phyloP scores from a whole-genome alignment of 192 early-diverging fungal genomes.

The Podila verticillata region DNA sequence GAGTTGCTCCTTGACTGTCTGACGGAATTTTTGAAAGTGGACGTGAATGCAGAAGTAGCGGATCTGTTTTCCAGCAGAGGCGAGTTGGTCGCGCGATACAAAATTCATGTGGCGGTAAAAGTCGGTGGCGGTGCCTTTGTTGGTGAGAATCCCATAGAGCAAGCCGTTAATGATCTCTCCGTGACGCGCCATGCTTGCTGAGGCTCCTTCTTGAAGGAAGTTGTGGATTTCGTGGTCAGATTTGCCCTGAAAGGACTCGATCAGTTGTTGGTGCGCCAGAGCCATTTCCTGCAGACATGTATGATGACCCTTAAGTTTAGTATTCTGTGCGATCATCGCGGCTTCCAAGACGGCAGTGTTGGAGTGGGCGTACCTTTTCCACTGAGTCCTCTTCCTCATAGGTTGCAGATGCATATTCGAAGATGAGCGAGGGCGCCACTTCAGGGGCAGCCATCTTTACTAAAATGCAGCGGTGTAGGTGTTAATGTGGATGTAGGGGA shows the following conservation, averaged over 20 bases:
- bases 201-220: conserved; percentile 64
- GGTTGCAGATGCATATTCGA: conserved; percentile 30
- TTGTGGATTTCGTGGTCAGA: conserved; percentile 70
- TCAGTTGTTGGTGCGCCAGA: conserved; percentile 31
- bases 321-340: too few species aligned
- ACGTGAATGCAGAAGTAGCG: conserved; percentile 29
- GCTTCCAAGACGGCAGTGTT: background rate
- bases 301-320: background rate
- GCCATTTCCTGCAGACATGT: conserved; percentile 53
- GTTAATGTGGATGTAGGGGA: background rate
- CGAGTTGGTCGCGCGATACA: conserved; percentile 66
- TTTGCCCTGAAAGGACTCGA: conserved; percentile 46
- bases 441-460: conserved; percentile 39
- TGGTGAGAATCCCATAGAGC: conserved; percentile 67
- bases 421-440: conserved; percentile 53
- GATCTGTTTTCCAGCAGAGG: conserved; percentile 29
- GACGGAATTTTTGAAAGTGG: conserved; percentile 30
- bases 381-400: conserved; percentile 57
- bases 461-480: background rate
- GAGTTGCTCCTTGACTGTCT: conserved; percentile 51
- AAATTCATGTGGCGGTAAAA: conserved; percentile 67
- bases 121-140: conserved; percentile 39
- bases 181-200: conserved; percentile 61
- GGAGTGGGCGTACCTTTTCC: conserved; percentile 34
- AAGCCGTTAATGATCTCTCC: conserved; percentile 65